Conservation (phyloP, 176 grass and related monocot genomes). For the Typha latifolia region DNA sequence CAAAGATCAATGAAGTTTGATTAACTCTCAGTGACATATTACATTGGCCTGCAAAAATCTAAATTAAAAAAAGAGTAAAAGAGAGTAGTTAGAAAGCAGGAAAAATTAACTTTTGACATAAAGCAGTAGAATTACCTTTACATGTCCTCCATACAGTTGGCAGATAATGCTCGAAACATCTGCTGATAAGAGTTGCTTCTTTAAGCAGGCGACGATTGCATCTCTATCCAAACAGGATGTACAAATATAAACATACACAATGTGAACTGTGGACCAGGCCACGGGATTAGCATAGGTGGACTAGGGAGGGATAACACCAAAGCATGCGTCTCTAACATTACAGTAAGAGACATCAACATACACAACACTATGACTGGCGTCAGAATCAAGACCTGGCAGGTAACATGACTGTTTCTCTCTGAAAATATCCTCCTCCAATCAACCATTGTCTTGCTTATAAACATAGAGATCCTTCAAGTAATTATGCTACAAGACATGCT, state of each 20-base stretch:
- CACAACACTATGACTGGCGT: slow-evolving; percentile 87
- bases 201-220: slow-evolving; percentile 70
- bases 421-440: too few species aligned
- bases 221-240: slow-evolving; percentile 98
- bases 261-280: slow-evolving; percentile 92
- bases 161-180: neutral
- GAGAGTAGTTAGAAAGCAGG: neutral
- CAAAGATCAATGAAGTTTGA: neutral
- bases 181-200: slow-evolving; percentile 23
- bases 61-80: neutral
- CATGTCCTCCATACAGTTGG: slow-evolving; percentile 17
- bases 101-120: neutral
- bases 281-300: slow-evolving; percentile 97
- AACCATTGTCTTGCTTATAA: neutral
- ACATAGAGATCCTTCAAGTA: neutral
- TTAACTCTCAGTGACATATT: too few species aligned
- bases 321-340: slow-evolving; percentile 97
- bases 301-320: slow-evolving; percentile 92
- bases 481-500: slow-evolving; percentile 3
- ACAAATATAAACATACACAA: slow-evolving; percentile 86
- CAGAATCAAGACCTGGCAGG: slow-evolving; percentile 99
- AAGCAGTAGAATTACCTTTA: slow-evolving; percentile 1
- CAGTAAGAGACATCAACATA: slow-evolving; percentile 81
- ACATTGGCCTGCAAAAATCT: neutral
- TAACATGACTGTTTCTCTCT: slow-evolving; percentile 9